Percentiles rank a stretch among this genome's conserved stretches.
These are phyloP conservation scores for Fusarium drepaniforme DNA, from an alignment of 2,329 filamentous ascomycete species.

Conservation along the genomic window DNA sequence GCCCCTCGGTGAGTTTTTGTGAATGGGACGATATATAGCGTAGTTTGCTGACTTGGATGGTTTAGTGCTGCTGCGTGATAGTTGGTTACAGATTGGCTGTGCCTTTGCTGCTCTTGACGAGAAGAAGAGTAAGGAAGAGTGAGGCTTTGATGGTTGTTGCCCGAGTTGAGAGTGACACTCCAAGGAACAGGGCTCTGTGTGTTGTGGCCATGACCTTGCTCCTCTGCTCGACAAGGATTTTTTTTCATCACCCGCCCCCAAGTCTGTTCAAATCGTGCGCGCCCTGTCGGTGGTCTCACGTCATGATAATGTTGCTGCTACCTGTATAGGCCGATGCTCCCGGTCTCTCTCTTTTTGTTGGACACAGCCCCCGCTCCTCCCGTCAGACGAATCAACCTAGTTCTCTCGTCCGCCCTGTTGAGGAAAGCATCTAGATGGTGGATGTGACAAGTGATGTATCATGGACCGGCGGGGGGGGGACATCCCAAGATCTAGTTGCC, in stretches of 20 bases:
- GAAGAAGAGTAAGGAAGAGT: conserved; percentile 38
- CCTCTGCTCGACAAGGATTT: background rate
- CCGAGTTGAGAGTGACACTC: background rate
- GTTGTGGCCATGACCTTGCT: background rate
- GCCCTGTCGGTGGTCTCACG: background rate
- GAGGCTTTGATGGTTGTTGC: background rate
- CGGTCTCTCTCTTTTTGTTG: background rate
- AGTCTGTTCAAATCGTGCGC: background rate
- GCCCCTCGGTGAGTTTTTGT: conserved; percentile 60
- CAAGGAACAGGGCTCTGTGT: background rate
- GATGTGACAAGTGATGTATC: background rate
- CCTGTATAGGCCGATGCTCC: background rate
- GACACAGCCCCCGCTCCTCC: background rate
- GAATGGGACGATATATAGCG: background rate
- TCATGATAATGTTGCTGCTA: background rate
- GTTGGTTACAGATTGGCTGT: conserved; percentile 42
- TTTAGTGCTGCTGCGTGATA: conserved; percentile 50
- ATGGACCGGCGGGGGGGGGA: background rate
- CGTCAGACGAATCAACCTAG: background rate
- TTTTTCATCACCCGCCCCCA: background rate
- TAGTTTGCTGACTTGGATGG: conserved; percentile 22
- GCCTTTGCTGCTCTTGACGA: conserved; percentile 44
- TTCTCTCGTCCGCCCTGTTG: background rate
- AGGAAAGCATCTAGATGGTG: background rate
- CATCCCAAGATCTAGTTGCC: background rate